Conservation (phyloP, 1,284 basidiomycete genomes). For the Microbotryum violaceum region DNA sequence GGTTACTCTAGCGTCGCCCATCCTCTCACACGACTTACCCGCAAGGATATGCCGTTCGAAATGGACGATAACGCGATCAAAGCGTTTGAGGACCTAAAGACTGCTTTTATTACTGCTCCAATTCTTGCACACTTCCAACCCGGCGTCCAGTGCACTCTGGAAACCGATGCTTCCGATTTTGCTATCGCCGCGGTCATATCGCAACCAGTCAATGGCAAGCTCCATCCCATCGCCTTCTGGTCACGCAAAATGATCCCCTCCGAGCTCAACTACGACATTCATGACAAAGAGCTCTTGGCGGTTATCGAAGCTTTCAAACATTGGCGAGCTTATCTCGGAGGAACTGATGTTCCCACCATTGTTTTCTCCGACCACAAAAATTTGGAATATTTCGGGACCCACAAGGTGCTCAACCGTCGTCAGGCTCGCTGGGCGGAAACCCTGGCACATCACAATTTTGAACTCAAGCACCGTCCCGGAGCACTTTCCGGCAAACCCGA, state of each 20-base stretch:
- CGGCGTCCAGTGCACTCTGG: constrained; percentile 32
- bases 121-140: constrained; percentile 43
- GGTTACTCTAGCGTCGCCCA: constrained; percentile 5
- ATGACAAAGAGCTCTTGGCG: constrained; percentile 47
- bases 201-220: constrained; percentile 9
- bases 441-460: too few relatives aligned
- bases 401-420: too few relatives aligned
- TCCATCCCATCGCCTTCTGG: constrained; percentile 30
- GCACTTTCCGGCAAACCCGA: too few relatives aligned
- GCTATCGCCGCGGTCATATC: constrained; percentile 30
- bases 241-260: constrained; percentile 33
- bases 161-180: too few relatives aligned
- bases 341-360: too few relatives aligned
- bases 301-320: constrained; percentile 18
- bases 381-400: too few relatives aligned
- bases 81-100: constrained; percentile 17
- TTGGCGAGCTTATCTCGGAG: too few relatives aligned
- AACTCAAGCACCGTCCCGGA: too few relatives aligned
- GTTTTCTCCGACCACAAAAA: too few relatives aligned
- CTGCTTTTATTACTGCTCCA: too few relatives aligned
- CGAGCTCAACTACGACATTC: constrained; percentile 48
- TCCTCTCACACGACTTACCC: constrained; percentile 6
- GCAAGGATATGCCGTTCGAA: constrained; percentile 1
- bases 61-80: background rate
- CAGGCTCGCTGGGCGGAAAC: too few relatives aligned